phyloP scores from a whole-genome alignment of 2,329 filamentous ascomycete species.

The Sarocladiaceae sp. region DNA sequence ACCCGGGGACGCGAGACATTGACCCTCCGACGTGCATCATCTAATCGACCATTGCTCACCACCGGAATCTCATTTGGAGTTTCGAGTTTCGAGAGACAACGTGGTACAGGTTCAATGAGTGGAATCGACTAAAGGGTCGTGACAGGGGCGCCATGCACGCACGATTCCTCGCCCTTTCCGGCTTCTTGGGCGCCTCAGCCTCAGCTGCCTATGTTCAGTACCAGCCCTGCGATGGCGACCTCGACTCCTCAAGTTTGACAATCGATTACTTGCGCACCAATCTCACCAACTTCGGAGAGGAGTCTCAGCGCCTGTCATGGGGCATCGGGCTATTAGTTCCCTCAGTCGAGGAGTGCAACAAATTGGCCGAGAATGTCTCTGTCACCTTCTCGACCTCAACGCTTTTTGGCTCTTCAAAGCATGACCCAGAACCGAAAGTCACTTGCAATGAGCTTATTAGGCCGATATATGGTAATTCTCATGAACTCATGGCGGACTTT shows the following conservation, averaged over 20 bases:
- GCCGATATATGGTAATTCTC: background rate
- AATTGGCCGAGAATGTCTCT: background rate
- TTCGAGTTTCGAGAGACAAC: no score
- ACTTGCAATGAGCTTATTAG: background rate
- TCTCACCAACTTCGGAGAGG: background rate
- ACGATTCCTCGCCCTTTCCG: background rate
- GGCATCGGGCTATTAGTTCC: background rate
- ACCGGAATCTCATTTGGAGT: no score
- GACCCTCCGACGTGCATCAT: background rate
- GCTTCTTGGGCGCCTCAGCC: background rate
- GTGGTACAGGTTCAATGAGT: background rate
- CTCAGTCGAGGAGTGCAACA: background rate
- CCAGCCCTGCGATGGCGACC: background rate
- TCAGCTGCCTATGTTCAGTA: background rate
- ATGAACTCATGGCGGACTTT: background rate
- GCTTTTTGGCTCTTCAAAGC: background rate
- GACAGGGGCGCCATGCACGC: background rate
- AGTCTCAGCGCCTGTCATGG: background rate
- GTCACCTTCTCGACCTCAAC: background rate
- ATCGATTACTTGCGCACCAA: background rate
- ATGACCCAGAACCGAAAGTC: background rate
- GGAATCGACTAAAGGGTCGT: background rate
- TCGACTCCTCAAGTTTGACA: background rate
- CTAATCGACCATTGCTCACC: background rate
- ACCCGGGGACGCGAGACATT: background rate